Base-by-base conservation (phyloP, 192 early-diverging fungal species). In the Umbelopsis ramanniana region DNA sequence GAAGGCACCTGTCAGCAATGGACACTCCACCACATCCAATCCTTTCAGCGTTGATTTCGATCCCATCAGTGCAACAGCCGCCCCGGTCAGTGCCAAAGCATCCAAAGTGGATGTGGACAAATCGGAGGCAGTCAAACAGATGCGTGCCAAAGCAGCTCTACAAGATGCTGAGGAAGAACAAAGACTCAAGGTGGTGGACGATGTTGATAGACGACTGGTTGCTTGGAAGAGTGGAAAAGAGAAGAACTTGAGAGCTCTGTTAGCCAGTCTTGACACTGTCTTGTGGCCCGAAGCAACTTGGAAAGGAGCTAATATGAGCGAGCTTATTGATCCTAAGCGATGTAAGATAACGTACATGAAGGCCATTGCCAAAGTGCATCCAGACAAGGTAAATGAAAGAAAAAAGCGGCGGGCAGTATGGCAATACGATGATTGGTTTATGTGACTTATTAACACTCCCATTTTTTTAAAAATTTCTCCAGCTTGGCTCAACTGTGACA, bases 281-380 rank as follows among this genome's bases (percentile, higher is more conserved):
- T 78, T 99, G 21, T 92, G 96, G 92, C 79, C 86, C 1, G 92
- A 89, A 7, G 76, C 87, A 0, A 79, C 79, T 5, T 95, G 93
- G 89, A 89, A 88, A 67, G 76, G 85, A 0, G 89, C 96, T n/a
- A 89, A 88, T 8, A 86, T 98, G 76, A 86, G 87, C 43, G 94
- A 97, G 70, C 79, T 99, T 68, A 86, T 99, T 9, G 91, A 92
- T 50, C 90, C 95, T 0, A 77, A 83, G 60, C 91, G 94, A 72
- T 93, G 95, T 66, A 99, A 99, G 85, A 84, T 95, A 35, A 84
- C 80, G 67, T 99, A 99, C 74, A 96, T 97, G 92, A 87, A 90
- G 66, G 95, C 96, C 21, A 96, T 99, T 75, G 90, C 89, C 7
- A 94, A 92, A 66, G 87, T 98, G 24, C 97, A 99, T 81, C 96